A percentile compares a stretch with the other conserved stretches of the same genome.
Conservation (phyloP, 805 yeast species). For the Grigorovia jiainica region DNA sequence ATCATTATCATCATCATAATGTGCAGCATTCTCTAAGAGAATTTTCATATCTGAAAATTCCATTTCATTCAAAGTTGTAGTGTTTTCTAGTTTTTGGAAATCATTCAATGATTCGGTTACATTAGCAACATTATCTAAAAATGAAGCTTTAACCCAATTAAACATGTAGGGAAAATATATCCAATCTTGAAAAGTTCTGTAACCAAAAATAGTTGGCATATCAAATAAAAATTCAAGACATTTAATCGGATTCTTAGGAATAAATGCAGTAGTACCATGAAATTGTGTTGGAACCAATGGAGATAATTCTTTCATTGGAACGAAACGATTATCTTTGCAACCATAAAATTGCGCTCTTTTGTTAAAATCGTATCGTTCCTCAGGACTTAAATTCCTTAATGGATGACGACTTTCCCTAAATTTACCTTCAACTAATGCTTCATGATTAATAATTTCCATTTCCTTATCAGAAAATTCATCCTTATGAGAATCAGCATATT, state of each 20-base stretch:
- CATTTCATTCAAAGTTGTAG: slow-evolving; percentile 11
- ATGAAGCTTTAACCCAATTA: slow-evolving; percentile 37
- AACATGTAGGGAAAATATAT: slow-evolving; percentile 44
- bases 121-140: slow-evolving; percentile 12
- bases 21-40: slow-evolving; percentile 13
- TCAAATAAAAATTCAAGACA: slow-evolving; percentile 42
- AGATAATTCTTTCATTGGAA: slow-evolving; percentile 37
- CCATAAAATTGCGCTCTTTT: slow-evolving; percentile 32
- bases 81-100: slow-evolving; percentile 5
- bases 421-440: slow-evolving; percentile 4
- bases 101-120: slow-evolving; percentile 8
- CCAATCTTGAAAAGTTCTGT: slow-evolving; percentile 31
- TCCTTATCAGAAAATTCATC: slow-evolving; percentile 7
- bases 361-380: slow-evolving; percentile 30
- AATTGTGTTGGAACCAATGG: slow-evolving; percentile 44
- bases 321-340: slow-evolving; percentile 56
- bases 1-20: slow-evolving; percentile 6
- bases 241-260: slow-evolving; percentile 39
- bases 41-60: slow-evolving; percentile 11
- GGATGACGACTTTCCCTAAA: slow-evolving; percentile 3
- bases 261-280: slow-evolving; percentile 50
- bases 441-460: slow-evolving; percentile 5
- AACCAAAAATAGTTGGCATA: slow-evolving; percentile 27
- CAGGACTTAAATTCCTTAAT: slow-evolving; percentile 15
- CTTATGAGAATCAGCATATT: slow-evolving; percentile 7